phyloP scores from a whole-genome alignment of 495 filamentous ascomycete genomes.

The Penicillium soppii region DNA sequence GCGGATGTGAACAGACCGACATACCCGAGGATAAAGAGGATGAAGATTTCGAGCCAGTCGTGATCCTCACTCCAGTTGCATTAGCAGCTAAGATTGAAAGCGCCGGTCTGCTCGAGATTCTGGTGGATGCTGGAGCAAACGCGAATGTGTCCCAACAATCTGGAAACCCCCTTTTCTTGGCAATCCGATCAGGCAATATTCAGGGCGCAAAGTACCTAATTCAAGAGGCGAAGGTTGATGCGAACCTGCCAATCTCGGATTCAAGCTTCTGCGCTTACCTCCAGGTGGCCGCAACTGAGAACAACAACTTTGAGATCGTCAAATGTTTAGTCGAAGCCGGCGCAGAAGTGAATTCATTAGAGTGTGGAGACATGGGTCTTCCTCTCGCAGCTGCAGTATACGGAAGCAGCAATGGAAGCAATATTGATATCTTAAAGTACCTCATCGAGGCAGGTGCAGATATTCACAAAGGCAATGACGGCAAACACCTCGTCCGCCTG shows the following conservation, averaged over 20 bases:
- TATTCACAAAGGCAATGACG: neutral
- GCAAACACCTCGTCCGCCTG: neutral
- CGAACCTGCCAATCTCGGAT: neutral
- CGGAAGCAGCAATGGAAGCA: neutral
- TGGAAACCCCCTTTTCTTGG: neutral
- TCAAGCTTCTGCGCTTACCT: neutral
- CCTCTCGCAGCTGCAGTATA: slow-evolving; percentile 8
- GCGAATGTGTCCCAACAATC: neutral
- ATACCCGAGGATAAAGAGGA: neutral
- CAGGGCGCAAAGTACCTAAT: neutral
- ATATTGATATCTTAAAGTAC: too few relatives aligned
- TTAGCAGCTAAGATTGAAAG: neutral
- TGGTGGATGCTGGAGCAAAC: neutral
- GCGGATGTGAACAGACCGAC: slow-evolving; percentile 21
- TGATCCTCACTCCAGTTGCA: neutral
- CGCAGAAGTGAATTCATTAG: slow-evolving; percentile 20
- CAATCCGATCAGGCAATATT: neutral
- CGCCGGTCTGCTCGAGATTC: neutral
- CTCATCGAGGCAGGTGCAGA: neutral
- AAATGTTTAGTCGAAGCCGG: slow-evolving; percentile 25
- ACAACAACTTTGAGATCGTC: slow-evolving; percentile 15
- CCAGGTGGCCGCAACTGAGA: neutral
- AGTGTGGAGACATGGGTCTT: neutral
- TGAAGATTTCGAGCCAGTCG: neutral
- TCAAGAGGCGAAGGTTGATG: neutral